Evolutionary conservation across 176 grass and related monocot species (phyloP), one percentile per base, ranked within the genome.

Genomic region (Stipa capillata): DNA sequence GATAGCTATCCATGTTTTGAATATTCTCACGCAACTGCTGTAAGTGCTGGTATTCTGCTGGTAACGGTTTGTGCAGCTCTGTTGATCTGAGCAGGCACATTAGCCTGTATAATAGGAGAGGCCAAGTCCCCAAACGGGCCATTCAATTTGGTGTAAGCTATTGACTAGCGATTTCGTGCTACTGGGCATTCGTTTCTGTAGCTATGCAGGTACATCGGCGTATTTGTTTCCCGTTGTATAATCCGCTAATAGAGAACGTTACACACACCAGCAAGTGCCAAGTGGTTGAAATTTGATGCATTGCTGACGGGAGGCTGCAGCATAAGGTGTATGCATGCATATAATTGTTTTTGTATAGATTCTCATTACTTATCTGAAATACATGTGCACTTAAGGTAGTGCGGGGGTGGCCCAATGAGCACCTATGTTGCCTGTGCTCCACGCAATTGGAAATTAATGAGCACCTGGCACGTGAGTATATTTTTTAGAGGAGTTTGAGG

Each of bases 1-100:
- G n/a, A n/a, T n/a, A n/a, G n/a, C n/a, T n/a, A n/a, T n/a, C n/a
- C n/a, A n/a, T n/a, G n/a, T n/a, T n/a, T n/a, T n/a, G n/a, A n/a
- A n/a, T n/a, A n/a, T n/a, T n/a, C n/a, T 20, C 40, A 80, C 12
- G 45, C 7, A 29, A 12, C 20, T 10, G 4, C 9, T 12, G 69
- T 17, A 8, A 78, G 76, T 23, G 7, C 67, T 27, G 63, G 66
- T 37, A 39, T 80, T 73, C 40, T 82, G 35, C 61, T 89, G 52
- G 36, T 74, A 47, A 25, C 33, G 57, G 68, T 80, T 59, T 80
- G 33, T 53, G 50, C 41, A 3, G 28, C 57, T 81, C 44, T 85
- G 20, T 68, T 90, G 76, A 42, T 85, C 62, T 81, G 77, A 85
- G 5, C 60, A 63, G 43, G 49, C 7, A 58, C 65, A 57, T 51